A percentile compares a stretch with the other conserved stretches of the same genome.
Evolutionary conservation across 2,329 filamentous ascomycete species (phyloP).

Genomic region (Rhinocladiella similis): DNA sequence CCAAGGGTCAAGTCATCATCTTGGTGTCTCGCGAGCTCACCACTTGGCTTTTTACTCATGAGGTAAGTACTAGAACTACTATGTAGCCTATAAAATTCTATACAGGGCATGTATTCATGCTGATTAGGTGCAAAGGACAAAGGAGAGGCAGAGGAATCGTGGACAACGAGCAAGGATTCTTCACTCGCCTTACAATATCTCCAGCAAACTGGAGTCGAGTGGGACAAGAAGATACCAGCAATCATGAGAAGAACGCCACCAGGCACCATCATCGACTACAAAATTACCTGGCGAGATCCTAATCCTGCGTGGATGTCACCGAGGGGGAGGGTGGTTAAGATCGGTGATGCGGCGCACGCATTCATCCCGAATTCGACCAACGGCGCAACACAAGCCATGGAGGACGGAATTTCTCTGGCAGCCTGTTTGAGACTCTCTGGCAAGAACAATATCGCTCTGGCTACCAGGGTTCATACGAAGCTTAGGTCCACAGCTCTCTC

Average conservation of each 20-base stretch:
- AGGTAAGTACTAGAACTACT: too few species aligned
- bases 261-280: too few species aligned
- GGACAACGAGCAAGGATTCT: conserved; percentile 12
- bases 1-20: neutral
- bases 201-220: too few species aligned
- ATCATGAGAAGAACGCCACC: too few species aligned
- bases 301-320: conserved; percentile 35
- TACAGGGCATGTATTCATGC: neutral
- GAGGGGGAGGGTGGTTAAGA: conserved; percentile 42
- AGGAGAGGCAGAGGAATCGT: conserved; percentile 51
- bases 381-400: conserved; percentile 51
- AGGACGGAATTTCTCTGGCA: conserved; percentile 50
- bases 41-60: neutral
- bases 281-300: too few species aligned
- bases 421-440: conserved; percentile 38
- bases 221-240: too few species aligned
- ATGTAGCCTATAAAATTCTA: neutral
- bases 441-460: conserved; percentile 53
- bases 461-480: conserved; percentile 25
- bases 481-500: conserved; percentile 34
- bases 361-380: conserved; percentile 51
- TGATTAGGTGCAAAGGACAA: conserved; percentile 35
- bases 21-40: neutral
- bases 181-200: too few species aligned
- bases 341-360: conserved; percentile 53